A percentile compares a stretch with the other conserved stretches of the same genome.
These are phyloP conservation scores for Stephanodiscus triporus DNA, from an alignment of 108 stramenopile genomes.

Conservation along the genomic window DNA sequence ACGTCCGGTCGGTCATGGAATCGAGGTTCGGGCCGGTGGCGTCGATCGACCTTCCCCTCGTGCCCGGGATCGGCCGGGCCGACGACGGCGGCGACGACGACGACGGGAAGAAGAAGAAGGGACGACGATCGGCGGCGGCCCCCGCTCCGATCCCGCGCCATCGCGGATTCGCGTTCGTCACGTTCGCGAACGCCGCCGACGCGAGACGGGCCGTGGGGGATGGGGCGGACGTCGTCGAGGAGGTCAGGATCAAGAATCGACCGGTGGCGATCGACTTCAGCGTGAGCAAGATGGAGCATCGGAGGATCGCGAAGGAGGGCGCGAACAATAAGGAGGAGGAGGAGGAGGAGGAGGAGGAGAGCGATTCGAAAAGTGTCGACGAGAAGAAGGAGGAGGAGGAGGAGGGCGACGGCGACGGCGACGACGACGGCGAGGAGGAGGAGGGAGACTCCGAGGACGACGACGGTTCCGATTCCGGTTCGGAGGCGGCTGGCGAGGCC, in stretches of 20 bases:
- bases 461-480: conserved; percentile 64
- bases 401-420: conserved; percentile 71
- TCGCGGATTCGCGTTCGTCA: conserved; percentile 94
- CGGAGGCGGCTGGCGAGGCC: not conserved
- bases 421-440: conserved; percentile 78
- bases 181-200: conserved; percentile 64
- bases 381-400: conserved; percentile 85
- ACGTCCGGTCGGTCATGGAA: conserved; percentile 71
- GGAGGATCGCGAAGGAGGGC: conserved; percentile 52
- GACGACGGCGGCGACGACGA: not conserved
- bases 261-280: conserved; percentile 86
- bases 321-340: conserved; percentile 27
- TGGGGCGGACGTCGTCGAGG: conserved; percentile 26
- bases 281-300: conserved; percentile 82
- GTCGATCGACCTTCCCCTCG: conserved; percentile 84
- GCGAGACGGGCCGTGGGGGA: conserved; percentile 66
- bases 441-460: conserved; percentile 81
- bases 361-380: conserved; percentile 70
- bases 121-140: too few species aligned
- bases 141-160: too few species aligned
- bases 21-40: conserved; percentile 64
- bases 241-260: conserved; percentile 78
- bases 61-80: too few species aligned
- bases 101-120: too few species aligned
- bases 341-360: conserved; percentile 18